Base-by-base conservation (phyloP, 768 basidiomycete genomes). In the Boletus coccyginus region DNA sequence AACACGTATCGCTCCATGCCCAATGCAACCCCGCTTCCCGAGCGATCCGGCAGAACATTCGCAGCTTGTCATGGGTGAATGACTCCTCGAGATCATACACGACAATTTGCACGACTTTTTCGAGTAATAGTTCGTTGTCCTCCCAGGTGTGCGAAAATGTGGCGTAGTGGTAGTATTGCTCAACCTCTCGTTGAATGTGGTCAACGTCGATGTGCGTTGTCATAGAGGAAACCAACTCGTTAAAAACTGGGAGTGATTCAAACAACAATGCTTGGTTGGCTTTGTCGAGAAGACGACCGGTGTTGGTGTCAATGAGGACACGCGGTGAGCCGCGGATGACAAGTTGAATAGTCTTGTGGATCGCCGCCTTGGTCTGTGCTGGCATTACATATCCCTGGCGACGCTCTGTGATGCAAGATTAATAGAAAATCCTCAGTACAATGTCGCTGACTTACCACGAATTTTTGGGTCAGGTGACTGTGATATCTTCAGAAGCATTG, bases 1-100 rank as follows among this genome's bases (percentile, higher is more conserved):
- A 60, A 13, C 47, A 53, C 0, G 52, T 58, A 14, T 60, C 58
- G 3, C 56, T 49, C 51, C 58, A 52, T 24, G 56, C 56, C 51
- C 51, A 58, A 24, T 56, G 12, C 5, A 49, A 33, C 3, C 56
- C 56, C 3, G 39, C 27, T 3, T 42, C 48, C 12, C 29, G 47
- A 1, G 35, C 52, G 5, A 60, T 38, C 9, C 52, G 42, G 42
- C 52, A 58, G 13, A 58, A 58, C 46, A 36, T 53, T 21, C 45
- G 36, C 2, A 58, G 52, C n/a, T 58, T 55, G 36, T 50, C 11
- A 16, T 36, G 43, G 5, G 57, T 56, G 14, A 46, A 19, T 17
- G 33, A 50, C 8, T 44, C 14, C 14, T 49, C 33, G 17, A 44
- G 52, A 14, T 53, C 14, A 21, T 53, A 40, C 16, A 53, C 52